Base-by-base conservation (phyloP, 805 yeast genomes). In the Spathaspora hagerdaliae region DNA sequence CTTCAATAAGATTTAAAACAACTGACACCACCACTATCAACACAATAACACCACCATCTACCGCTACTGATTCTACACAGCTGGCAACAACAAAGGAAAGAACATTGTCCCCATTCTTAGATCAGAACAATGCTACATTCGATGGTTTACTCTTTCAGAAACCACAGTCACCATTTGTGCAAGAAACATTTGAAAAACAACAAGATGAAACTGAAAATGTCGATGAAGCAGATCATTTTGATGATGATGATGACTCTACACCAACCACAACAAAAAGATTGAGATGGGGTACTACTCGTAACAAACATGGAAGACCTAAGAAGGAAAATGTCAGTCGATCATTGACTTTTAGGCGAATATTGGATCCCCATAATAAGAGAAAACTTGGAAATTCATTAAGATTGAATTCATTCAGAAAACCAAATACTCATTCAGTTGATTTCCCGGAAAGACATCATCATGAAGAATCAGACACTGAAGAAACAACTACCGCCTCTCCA, bases 241-340 rank as follows among this genome's bases (percentile, higher is more conserved):
- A 57, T 38, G 45, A 15, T 11, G 10, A 19, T 14, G 39, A 36
- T 5, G 38, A 9, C 7, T 9, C 27, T n/a, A 26, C 39, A 8
- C 39, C 39, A 26, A 26, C 31, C 31, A 41, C 24, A 51, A 85
- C 86, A 81, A 81, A 84, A 53, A 76, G 95, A 56, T 78, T 83
- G 54, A 75, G 96, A 65, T 88, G 96, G 96, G 97, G 97, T 47
- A 91, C 97, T 3, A 88, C 85, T 52, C 76, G 96, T 54, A 79
- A 81, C 56, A 79, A 80, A 47, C 76, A 80, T 50, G 96, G 95
- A 7, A 73, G 75, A 39, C 91, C 94, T 19, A 52, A 58, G 38
- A 58, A 58, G 43, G 73, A 69, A 45, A 63, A 65, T 38, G 67
- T 79, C 11, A 75, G 75, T 7, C 69, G 91, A 52, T 43, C 52